phyloP scores from a whole-genome alignment of 345 rosid genomes.

The Geranium rotundifolium region DNA sequence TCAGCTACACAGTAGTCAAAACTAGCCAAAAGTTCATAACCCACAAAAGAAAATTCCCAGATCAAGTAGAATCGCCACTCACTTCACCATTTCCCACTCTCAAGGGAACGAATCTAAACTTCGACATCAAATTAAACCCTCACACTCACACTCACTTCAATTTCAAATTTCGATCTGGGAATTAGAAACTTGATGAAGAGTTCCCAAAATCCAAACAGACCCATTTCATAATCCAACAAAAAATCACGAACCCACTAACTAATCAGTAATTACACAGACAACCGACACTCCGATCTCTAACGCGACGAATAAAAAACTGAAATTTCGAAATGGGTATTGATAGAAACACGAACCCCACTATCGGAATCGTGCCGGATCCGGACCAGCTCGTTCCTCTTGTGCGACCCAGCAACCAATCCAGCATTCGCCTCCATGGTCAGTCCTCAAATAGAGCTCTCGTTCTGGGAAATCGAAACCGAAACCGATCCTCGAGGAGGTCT shows the following conservation, averaged over 20 bases:
- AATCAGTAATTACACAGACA: not conserved
- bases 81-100: not conserved
- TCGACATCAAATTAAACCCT: not conserved
- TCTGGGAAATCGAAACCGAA: not conserved
- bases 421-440: conserved; percentile 75
- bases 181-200: not conserved
- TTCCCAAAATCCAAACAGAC: not conserved
- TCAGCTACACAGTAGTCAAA: not conserved
- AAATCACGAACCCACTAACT: not conserved
- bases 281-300: not conserved
- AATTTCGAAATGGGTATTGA: not conserved
- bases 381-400: conserved; percentile 91
- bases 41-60: not conserved
- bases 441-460: not conserved
- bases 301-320: not conserved
- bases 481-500: not conserved
- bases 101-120: not conserved
- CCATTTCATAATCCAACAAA: not conserved
- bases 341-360: conserved; percentile 61
- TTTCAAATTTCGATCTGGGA: not conserved
- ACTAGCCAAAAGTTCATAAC: not conserved
- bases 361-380: conserved; percentile 98
- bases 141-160: not conserved
- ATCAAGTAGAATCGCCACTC: not conserved
- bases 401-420: conserved; percentile 98